Percentiles rank a stretch among this genome's conserved stretches.
These are phyloP conservation scores for Hypholoma fasciculare DNA, from an alignment of 768 basidiomycete species.

Conservation along the genomic window DNA sequence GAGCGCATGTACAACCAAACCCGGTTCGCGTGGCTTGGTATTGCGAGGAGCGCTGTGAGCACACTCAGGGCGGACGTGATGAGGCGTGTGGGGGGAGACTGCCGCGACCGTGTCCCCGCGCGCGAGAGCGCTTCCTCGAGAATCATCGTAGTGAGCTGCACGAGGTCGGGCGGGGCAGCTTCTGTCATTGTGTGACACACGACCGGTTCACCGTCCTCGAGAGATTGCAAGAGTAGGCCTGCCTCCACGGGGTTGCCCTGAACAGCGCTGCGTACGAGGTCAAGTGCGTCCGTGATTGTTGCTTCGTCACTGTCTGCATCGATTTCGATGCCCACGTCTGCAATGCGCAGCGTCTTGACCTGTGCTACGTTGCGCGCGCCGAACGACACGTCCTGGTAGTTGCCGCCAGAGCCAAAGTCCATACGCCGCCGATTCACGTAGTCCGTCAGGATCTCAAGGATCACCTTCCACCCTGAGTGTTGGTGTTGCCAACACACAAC, in stretches of 20 bases:
- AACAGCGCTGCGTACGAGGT: conserved; percentile 78
- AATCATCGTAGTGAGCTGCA: conserved; percentile 79
- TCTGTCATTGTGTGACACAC: conserved; percentile 54
- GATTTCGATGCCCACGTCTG: conserved; percentile 75
- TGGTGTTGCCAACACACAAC: conserved; percentile 81
- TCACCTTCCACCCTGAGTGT: conserved; percentile 84
- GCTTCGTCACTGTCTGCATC: conserved; percentile 60
- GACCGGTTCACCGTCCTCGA: conserved; percentile 59
- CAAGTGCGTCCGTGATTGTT: conserved; percentile 71
- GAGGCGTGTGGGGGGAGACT: conserved; percentile 54
- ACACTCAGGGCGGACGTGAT: conserved; percentile 84
- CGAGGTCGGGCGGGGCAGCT: conserved; percentile 64
- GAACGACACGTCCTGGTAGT: conserved; percentile 56
- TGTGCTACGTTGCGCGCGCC: conserved; percentile 40
- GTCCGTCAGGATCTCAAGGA: conserved; percentile 79
- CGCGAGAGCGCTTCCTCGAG: conserved; percentile 76
- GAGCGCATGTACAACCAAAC: conserved; percentile 90
- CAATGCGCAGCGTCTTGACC: conserved; percentile 48
- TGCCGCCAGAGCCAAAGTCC: conserved; percentile 38
- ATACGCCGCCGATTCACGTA: conserved; percentile 63
- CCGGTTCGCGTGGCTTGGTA: conserved; percentile 74
- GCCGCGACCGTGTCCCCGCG: conserved; percentile 37
- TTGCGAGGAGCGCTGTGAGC: conserved; percentile 70
- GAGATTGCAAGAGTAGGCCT: conserved; percentile 60
- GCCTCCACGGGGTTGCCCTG: conserved; percentile 68